Evolutionary conservation across 1,284 basidiomycete genomes (phyloP), one percentile per base, ranked within the genome.

Genomic region (Ceratobasidium papillatum): DNA sequence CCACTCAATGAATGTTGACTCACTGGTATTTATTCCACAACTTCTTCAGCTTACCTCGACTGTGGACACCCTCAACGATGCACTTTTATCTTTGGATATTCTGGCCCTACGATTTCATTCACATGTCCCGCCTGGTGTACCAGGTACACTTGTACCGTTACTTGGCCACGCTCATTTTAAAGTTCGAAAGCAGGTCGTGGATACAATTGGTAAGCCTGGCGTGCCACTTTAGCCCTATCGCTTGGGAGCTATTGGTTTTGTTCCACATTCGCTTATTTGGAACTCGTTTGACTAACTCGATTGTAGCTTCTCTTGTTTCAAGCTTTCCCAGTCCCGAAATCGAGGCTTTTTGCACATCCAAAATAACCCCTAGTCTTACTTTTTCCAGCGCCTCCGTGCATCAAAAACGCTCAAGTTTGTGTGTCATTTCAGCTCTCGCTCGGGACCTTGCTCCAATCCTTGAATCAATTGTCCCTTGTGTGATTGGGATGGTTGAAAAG

Each of bases 21-120:
- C 22, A 34, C 25, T 12, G 51, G 77, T 72, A 65, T 77, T 74
- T 27, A 75, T 69, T 34, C 68, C 78, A 79, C 27, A 79, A 19
- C 5, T 22, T 22, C 25, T 51, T 7, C 52, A 92, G 91, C 81
- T 87, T 58, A 84, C 85, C 77, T 94, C 90, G 5, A 91, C 94
- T 3, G 93, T 91, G 56, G 96, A 95, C 81, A 92, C 91, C 36
- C 87, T 92, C 77, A 88, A 98, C 66, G 96, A 98, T 82, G 94
- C 94, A 0, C 86, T 98, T 12, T 92, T 96, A 51, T 96, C 96
- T 75, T 86, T 99, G n/a, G 91, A 94, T 9, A 97, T 98, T 80
- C 88, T 99, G 76, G 94, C 96, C 81, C 87, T 88, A 75, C 91
- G 96, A 49, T 97, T 97, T 85, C 92, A 92, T 17, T 83, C 85